phyloP scores from a whole-genome alignment of 257 asterid genomes.

The Nicotiana noctiflora region DNA sequence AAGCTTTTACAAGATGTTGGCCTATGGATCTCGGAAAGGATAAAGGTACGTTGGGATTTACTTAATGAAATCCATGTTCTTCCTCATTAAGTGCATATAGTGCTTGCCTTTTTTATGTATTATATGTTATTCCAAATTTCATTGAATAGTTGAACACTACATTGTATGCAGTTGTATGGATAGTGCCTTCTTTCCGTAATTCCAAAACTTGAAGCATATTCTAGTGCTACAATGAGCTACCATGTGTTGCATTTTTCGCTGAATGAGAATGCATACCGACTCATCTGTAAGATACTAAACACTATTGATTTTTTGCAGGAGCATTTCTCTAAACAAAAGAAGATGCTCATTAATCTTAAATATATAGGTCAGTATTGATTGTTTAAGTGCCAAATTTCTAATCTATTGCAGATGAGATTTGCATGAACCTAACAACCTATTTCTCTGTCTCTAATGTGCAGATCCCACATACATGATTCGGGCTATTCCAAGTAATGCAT shows the following conservation, averaged over 20 bases:
- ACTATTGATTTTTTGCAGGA: constrained; percentile 34
- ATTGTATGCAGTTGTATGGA: background rate
- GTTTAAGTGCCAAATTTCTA: background rate
- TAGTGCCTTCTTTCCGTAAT: background rate
- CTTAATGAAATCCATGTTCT: background rate
- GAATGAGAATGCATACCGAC: background rate
- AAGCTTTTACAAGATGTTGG: constrained; percentile 80
- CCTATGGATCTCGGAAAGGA: constrained; percentile 72
- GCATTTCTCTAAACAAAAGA: constrained; percentile 55
- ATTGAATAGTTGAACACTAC: background rate
- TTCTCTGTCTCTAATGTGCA: constrained; percentile 16
- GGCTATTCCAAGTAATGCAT: constrained; percentile 83
- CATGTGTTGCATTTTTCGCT: background rate
- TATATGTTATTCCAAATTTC: background rate
- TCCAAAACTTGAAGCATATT: background rate
- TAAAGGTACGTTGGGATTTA: constrained; percentile 44
- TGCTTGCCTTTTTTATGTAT: background rate
- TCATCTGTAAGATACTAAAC: background rate
- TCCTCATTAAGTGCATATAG: background rate
- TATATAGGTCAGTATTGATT: constrained; percentile 57
- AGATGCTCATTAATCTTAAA: constrained; percentile 62
- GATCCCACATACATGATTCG: constrained; percentile 96
- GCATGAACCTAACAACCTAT: background rate
- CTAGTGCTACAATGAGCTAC: background rate
- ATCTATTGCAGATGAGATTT: background rate